A percentile compares a stretch with the other conserved stretches of the same genome.
Conservation (phyloP, 1,284 basidiomycete species). For the Kwoniella shivajii region DNA sequence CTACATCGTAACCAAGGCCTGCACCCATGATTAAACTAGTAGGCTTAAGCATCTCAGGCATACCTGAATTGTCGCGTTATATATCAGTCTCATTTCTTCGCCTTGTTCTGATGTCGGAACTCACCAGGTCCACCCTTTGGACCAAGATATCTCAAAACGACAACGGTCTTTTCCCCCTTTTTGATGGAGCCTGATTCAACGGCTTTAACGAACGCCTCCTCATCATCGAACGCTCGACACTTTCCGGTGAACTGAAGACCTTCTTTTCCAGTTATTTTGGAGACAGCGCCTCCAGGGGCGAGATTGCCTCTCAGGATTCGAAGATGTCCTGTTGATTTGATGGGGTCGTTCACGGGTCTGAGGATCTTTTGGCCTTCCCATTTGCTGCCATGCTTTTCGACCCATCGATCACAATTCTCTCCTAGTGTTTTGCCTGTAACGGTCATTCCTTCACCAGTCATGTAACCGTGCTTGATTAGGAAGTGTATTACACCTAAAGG, state of each 20-base stretch:
- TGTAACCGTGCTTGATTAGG: slow-evolving; percentile 79
- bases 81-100: background rate
- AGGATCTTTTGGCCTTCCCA: slow-evolving; percentile 78
- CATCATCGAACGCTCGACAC: slow-evolving; percentile 62
- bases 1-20: slow-evolving; percentile 84
- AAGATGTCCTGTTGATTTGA: slow-evolving; percentile 90
- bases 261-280: slow-evolving; percentile 96
- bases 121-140: slow-evolving; percentile 82
- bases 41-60: slow-evolving; percentile 84
- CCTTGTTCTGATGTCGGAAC: slow-evolving; percentile 3
- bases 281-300: slow-evolving; percentile 86
- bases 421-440: slow-evolving; percentile 92
- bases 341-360: slow-evolving; percentile 74
- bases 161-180: slow-evolving; percentile 71
- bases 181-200: slow-evolving; percentile 82
- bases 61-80: slow-evolving; percentile 59
- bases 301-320: slow-evolving; percentile 89
- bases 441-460: slow-evolving; percentile 88
- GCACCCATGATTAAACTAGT: slow-evolving; percentile 92
- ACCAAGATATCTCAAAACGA: slow-evolving; percentile 92
- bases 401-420: slow-evolving; percentile 77
- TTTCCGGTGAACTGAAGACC: slow-evolving; percentile 70
- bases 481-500: slow-evolving; percentile 64
- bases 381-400: slow-evolving; percentile 73
- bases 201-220: slow-evolving; percentile 79